Base-by-base conservation (phyloP, 2,329 filamentous ascomycete genomes). In the Aspergillus thermomutatus region DNA sequence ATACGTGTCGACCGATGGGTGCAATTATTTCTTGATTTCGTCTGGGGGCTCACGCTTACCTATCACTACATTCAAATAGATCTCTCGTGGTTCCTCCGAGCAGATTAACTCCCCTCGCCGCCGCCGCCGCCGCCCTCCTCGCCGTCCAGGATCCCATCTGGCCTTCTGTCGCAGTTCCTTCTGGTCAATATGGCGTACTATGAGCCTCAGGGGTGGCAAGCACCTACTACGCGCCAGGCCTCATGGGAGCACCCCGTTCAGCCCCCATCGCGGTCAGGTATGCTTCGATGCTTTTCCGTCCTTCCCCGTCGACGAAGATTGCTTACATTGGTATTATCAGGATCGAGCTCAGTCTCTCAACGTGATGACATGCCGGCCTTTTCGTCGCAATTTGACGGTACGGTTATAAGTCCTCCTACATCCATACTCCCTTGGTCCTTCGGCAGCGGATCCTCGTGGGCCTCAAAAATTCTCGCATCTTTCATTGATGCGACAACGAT, bases 341-440 rank as follows among this genome's bases (percentile, higher is more conserved):
- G 89, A 76, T 85, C 89, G 60, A 91, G 83, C 75, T 92, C 89
- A 56, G 87, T 88, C 51, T 85, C 86, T 63, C 84, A 87, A 54
- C 85, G 86, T 67, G 90, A 93, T 64, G 91, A 95, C 59, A 82
- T 84, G 57, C 80, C 82, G 69, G 91, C 92, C 58, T 96, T 96
- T 74, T 86, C 86, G 65, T 88, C 89, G 72, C 92, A 96, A 77
- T 88, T 96, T 75, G 92, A 96, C 80, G 90, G 90, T 94, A 88
- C 43, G 41, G 4, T 45, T 14, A 21, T 74, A 88, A 56, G 60
- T 49, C 55, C 27, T 53, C 31, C 28, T 52, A 5, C 43, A 37
- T 41, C 55, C 14, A 49, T 52, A 10, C 31, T 51, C 37, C 27
- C 45, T 50, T 40, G 26, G 23, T n/a, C 10, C n/a, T 52, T 28